Percentiles rank a stretch among this genome's conserved stretches.
Evolutionary conservation across 2,329 filamentous ascomycete species (phyloP).

Genomic region (Dothiorella sarmentorum): DNA sequence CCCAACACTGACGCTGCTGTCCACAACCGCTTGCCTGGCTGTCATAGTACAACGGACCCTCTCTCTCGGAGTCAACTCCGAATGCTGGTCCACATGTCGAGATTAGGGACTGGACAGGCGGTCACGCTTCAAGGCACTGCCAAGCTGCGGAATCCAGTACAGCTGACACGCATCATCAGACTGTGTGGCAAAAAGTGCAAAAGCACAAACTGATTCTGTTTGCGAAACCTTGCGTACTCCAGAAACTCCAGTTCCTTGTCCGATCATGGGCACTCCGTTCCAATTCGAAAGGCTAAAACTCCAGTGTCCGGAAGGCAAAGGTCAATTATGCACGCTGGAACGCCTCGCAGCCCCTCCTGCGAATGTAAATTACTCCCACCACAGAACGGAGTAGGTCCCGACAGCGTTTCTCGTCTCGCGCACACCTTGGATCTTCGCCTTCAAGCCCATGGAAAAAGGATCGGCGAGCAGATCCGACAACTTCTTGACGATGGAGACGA

Average conservation of each 20-base stretch:
- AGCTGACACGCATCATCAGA: neutral
- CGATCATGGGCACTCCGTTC: neutral
- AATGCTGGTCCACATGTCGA: neutral
- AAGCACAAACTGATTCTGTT: neutral
- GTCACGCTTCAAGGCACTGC: neutral
- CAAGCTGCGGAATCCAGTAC: neutral
- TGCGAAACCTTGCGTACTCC: neutral
- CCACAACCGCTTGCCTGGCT: neutral
- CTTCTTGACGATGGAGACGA: constrained; percentile 35
- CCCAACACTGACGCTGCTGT: too few relatives aligned
- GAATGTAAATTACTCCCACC: constrained; percentile 17
- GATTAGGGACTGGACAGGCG: neutral
- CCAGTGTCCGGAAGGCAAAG: neutral
- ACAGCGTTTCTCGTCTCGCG: constrained; percentile 2
- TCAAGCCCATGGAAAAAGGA: constrained; percentile 35
- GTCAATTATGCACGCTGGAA: neutral
- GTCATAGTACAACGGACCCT: too few relatives aligned
- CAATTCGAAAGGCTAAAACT: neutral
- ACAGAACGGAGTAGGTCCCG: constrained; percentile 12
- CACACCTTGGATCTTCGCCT: constrained; percentile 25
- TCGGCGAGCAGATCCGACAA: constrained; percentile 33
- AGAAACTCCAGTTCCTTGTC: neutral
- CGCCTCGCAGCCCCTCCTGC: too few relatives aligned
- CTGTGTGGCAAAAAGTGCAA: neutral
- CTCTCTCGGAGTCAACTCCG: neutral